A percentile compares a stretch with the other conserved stretches of the same genome.
Evolutionary conservation across 495 filamentous ascomycete species (phyloP).

Genomic region (Penicillium taxi): DNA sequence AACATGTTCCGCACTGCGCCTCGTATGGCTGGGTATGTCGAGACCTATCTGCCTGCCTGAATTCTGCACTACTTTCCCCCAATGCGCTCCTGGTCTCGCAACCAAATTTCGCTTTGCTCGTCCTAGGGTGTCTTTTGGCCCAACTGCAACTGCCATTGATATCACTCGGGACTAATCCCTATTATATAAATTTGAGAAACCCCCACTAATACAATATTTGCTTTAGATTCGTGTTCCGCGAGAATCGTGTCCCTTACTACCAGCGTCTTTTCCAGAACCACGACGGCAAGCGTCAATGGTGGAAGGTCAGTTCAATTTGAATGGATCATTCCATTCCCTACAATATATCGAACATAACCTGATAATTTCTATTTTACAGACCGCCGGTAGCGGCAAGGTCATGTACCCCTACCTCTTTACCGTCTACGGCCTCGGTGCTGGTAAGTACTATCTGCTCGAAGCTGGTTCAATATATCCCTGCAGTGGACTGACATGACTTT

Average conservation of each 20-base stretch:
- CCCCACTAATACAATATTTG: neutral
- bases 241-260: conserved; percentile 78
- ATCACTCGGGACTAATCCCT: neutral
- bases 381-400: conserved; percentile 55
- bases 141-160: conserved; percentile 20
- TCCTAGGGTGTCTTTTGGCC: conserved; percentile 8
- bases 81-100: conserved; percentile 5
- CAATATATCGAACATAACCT: conserved; percentile 8
- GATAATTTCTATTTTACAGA: conserved; percentile 29
- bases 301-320: conserved; percentile 57
- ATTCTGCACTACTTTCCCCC: neutral
- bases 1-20: conserved; percentile 44
- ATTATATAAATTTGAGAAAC: conserved; percentile 8
- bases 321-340: neutral
- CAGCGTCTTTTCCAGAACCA: conserved; percentile 77
- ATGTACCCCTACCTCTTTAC: conserved; percentile 68
- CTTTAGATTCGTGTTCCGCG: conserved; percentile 62
- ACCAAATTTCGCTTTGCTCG: conserved; percentile 14
- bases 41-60: neutral
- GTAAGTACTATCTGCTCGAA: conserved; percentile 36
- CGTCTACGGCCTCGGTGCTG: conserved; percentile 51
- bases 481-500: conserved; percentile 17
- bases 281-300: conserved; percentile 76
- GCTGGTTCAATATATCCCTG: conserved; percentile 20
- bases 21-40: conserved; percentile 41